phyloP scores from a whole-genome alignment of 805 yeast species.

The Myxozyma monticola region DNA sequence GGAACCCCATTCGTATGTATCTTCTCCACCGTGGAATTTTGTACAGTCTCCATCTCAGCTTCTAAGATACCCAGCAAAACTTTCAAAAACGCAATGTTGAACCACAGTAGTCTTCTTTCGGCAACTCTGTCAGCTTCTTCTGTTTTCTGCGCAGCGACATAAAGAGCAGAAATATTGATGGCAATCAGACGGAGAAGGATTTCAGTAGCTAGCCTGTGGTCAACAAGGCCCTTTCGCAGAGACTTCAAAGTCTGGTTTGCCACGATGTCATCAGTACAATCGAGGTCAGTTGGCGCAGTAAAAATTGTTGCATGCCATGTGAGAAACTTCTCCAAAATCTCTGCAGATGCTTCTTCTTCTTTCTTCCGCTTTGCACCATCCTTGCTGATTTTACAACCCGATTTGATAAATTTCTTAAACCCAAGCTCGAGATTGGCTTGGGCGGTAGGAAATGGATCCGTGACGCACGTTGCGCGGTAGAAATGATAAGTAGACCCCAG shows the following conservation, averaged over 20 bases:
- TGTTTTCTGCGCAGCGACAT: conserved; percentile 1
- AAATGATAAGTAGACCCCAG: conserved; percentile 29
- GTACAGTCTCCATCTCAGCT: not conserved
- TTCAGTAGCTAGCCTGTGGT: conserved; percentile 14
- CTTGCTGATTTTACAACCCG: not conserved
- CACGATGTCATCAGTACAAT: not conserved
- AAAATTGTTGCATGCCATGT: conserved; percentile 15
- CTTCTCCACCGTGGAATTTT: not conserved
- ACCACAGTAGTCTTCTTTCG: not conserved
- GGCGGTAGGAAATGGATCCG: conserved; percentile 26
- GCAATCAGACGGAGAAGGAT: conserved; percentile 10
- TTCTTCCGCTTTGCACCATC: not conserved
- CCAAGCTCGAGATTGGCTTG: conserved; percentile 24
- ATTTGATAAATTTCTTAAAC: conserved; percentile 20
- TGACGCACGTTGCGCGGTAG: conserved; percentile 27
- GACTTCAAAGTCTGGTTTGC: not conserved
- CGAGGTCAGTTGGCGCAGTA: not conserved
- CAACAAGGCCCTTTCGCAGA: conserved; percentile 2
- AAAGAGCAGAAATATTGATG: conserved; percentile 21
- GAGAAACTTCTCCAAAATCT: conserved; percentile 13
- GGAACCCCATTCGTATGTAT: conserved; percentile 6
- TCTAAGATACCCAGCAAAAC: not conserved
- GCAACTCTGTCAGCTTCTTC: not conserved
- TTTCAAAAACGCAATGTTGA: conserved; percentile 14
- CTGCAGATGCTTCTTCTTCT: conserved; percentile 8